These are phyloP conservation scores for Epithele typhae DNA, from an alignment of 768 basidiomycete genomes.

Conservation along the genomic window DNA sequence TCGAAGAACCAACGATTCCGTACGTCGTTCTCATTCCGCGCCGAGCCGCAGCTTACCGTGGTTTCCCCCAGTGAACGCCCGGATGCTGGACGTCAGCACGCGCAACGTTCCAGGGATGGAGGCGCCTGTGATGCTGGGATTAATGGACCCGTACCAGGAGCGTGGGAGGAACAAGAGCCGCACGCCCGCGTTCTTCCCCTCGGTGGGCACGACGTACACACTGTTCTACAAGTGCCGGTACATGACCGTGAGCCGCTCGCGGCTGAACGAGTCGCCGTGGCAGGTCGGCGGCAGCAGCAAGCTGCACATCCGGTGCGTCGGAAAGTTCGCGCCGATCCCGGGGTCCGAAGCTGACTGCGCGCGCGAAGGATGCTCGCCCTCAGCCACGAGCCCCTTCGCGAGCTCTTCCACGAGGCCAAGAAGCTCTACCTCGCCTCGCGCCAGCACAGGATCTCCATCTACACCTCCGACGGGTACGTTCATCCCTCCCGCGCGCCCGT, in stretches of 20 bases:
- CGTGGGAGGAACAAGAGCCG: slow-evolving; percentile 9
- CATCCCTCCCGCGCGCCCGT: too few species aligned
- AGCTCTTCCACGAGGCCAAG: slow-evolving; percentile 55
- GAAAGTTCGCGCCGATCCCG: too few species aligned
- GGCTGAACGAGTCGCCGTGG: slow-evolving; percentile 32
- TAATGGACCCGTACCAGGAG: neutral
- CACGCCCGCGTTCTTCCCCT: slow-evolving; percentile 11
- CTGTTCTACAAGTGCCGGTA: slow-evolving; percentile 44
- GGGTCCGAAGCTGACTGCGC: neutral
- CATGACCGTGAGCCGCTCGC: slow-evolving; percentile 29
- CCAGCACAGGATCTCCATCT: slow-evolving; percentile 50
- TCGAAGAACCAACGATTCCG: slow-evolving; percentile 38
- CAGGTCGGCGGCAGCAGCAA: slow-evolving; percentile 35
- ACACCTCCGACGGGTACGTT: slow-evolving; percentile 41
- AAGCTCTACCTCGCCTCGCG: slow-evolving; percentile 45
- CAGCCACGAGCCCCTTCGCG: slow-evolving; percentile 39
- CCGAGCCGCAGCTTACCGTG: neutral
- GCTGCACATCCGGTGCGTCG: slow-evolving; percentile 40
- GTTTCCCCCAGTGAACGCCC: slow-evolving; percentile 6
- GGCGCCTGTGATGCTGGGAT: neutral
- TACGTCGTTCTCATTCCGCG: neutral
- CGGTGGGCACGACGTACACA: slow-evolving; percentile 28
- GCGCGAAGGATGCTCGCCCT: slow-evolving; percentile 46
- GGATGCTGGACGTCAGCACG: slow-evolving; percentile 13
- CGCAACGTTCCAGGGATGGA: slow-evolving; percentile 6